Conservation (phyloP, 768 basidiomycete species). For the Stropharia rugosoannulata region DNA sequence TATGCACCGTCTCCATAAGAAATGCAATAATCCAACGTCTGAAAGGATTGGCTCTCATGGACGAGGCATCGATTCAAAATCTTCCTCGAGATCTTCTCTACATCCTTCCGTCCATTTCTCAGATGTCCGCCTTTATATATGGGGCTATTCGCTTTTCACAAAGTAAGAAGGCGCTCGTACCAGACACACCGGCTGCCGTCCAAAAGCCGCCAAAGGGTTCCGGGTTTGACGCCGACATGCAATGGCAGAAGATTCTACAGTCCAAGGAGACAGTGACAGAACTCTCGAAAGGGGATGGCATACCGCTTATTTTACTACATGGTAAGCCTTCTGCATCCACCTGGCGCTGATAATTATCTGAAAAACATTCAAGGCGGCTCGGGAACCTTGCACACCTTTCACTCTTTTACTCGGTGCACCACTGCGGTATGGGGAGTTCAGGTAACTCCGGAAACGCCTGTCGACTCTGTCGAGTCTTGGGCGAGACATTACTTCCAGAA, state of each 20-base stretch:
- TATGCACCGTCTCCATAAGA: constrained; percentile 2
- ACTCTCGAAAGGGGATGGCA: background rate
- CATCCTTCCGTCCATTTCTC: background rate
- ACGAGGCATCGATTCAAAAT: background rate
- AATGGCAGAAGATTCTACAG: constrained; percentile 1
- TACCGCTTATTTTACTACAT: constrained; percentile 1
- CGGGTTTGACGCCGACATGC: background rate
- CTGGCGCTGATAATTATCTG: background rate
- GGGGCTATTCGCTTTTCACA: background rate
- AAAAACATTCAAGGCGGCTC: background rate
- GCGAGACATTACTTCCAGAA: background rate
- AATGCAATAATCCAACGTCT: background rate
- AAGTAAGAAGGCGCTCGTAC: background rate
- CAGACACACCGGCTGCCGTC: background rate
- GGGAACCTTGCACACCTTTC: background rate
- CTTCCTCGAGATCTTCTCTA: background rate
- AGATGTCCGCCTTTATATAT: constrained; percentile 1
- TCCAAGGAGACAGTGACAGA: constrained; percentile 1
- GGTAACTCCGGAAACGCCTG: background rate
- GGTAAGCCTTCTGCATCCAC: background rate
- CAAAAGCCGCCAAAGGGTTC: background rate
- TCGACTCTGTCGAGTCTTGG: background rate
- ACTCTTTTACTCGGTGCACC: background rate
- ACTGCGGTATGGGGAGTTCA: constrained; percentile 5
- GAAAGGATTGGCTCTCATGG: background rate